Evolutionary conservation across 2,329 filamentous ascomycete species (phyloP), one percentile per base, ranked within the genome.

Genomic region (Lasiodiplodia sp.): DNA sequence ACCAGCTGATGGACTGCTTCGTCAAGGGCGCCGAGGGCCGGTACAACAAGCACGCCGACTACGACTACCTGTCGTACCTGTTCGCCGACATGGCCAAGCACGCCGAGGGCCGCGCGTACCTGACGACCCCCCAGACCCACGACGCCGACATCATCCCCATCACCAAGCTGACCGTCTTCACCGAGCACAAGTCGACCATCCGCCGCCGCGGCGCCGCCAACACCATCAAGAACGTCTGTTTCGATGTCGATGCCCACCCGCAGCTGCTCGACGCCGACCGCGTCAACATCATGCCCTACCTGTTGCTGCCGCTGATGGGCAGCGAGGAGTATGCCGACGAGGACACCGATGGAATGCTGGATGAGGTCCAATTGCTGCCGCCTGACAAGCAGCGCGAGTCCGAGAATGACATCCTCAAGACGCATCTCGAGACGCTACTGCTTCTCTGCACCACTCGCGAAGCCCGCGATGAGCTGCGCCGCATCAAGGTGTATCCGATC

Each of bases 1-100:
- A 97, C 79, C 96, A 98, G 80, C 84, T 99, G 37, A 89, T 99
- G 79, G 96, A 98, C 79, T 91, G 96, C 74, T 99, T 99, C 77
- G 96, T 98, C 77, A 96, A 96, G 82, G 95, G 95, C 23, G 90
- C 92, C 25, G 90, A 92, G 70, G 92, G 91, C 28, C 85, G 86
- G 11, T 94, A 96, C 80, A 98, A 98, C 84, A 91, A 92, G 76
- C 79, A 91, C 31, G 94, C 94, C 70, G 87, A 95, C 80, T 98
- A 90, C 79, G 94, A 99, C 82, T 97, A 98, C 80, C 87, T 99
- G 28, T 90, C 94, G 52, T 99, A 98, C 77, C 85, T 97, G 67
- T 96, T 99, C 78, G 95, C 96, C 51, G 95, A 99, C 79, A 85
- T 99, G 11, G 91, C 94, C 62, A 97, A 86, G 80, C 90, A 94